These are phyloP conservation scores for Lophium mytilinum DNA, from an alignment of 495 filamentous ascomycete genomes.

Conservation along the genomic window DNA sequence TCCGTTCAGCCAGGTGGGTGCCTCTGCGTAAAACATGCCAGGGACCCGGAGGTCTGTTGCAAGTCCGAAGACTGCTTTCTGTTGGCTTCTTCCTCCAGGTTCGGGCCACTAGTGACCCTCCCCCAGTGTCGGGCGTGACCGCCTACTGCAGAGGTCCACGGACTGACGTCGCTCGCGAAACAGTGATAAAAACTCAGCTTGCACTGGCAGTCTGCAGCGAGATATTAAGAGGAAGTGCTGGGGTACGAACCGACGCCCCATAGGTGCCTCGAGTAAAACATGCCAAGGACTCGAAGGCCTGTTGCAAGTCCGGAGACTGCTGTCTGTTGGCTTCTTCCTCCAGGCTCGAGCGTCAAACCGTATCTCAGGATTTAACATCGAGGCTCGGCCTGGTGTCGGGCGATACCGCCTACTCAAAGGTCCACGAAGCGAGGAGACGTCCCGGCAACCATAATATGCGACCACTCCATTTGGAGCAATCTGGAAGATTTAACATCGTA, in stretches of 20 bases:
- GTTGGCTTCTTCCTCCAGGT: slow-evolving; percentile 19
- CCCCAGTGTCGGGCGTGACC: slow-evolving; percentile 14
- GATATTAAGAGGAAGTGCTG: no score
- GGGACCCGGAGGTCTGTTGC: slow-evolving; percentile 19
- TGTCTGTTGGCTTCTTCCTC: slow-evolving; percentile 23
- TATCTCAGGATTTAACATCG: slow-evolving; percentile 5
- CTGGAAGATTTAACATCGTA: no score
- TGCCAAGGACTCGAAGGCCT: slow-evolving; percentile 22
- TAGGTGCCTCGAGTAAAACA: slow-evolving; percentile 20
- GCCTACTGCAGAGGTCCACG: slow-evolving; percentile 20
- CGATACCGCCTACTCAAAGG: slow-evolving; percentile 21
- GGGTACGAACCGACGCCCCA: not conserved
- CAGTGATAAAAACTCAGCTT: not conserved
- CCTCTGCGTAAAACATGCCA: slow-evolving; percentile 22
- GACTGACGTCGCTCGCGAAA: no score
- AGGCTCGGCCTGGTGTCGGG: slow-evolving; percentile 13
- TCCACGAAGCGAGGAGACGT: not conserved
- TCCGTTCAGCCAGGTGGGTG: slow-evolving; percentile 7
- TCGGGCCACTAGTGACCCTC: slow-evolving; percentile 10
- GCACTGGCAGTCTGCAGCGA: no score
- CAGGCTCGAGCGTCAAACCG: slow-evolving; percentile 5
- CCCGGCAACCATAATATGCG: not conserved
- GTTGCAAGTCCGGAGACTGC: slow-evolving; percentile 9
- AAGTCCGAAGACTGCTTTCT: slow-evolving; percentile 8
- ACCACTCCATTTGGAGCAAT: not conserved